Conservation (phyloP, 2,329 filamentous ascomycete species). For the Plenodomus lindquistii region DNA sequence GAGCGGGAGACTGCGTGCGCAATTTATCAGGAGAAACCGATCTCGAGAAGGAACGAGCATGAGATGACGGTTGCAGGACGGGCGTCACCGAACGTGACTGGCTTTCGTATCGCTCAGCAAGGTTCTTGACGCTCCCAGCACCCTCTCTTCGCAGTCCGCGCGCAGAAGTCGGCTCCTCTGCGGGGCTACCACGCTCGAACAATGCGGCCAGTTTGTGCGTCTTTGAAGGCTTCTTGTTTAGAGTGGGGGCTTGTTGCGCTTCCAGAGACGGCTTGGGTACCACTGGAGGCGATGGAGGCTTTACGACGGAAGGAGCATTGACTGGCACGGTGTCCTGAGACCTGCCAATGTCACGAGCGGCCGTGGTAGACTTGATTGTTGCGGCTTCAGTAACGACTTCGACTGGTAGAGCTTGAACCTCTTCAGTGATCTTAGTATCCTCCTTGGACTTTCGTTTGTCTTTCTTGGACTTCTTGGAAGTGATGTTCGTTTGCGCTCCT, state of each 20-base stretch:
- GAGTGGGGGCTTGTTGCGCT: conserved; percentile 16
- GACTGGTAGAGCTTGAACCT: neutral
- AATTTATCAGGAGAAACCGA: conserved; percentile 17
- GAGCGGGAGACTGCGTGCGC: conserved; percentile 28
- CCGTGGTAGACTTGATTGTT: neutral
- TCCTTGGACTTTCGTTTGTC: conserved; percentile 26
- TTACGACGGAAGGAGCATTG: neutral
- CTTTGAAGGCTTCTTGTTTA: conserved; percentile 45
- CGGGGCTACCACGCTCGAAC: conserved; percentile 33
- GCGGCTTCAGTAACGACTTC: neutral
- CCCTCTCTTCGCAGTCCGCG: conserved; percentile 17
- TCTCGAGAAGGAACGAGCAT: conserved; percentile 18
- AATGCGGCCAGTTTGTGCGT: conserved; percentile 42
- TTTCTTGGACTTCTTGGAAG: conserved; percentile 19
- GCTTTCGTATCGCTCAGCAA: conserved; percentile 27
- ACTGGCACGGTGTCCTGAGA: neutral
- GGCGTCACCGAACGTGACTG: conserved; percentile 27
- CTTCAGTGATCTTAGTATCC: neutral
- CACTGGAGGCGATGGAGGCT: conserved; percentile 1
- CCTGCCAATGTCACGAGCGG: neutral
- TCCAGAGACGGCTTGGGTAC: conserved; percentile 9
- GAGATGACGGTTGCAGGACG: conserved; percentile 13
- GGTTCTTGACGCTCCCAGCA: conserved; percentile 26
- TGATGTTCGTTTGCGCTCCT: neutral
- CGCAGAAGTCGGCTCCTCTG: conserved; percentile 5